Base-by-base conservation (phyloP, 2,329 filamentous ascomycete species). In the Colletotrichum endophyticum region DNA sequence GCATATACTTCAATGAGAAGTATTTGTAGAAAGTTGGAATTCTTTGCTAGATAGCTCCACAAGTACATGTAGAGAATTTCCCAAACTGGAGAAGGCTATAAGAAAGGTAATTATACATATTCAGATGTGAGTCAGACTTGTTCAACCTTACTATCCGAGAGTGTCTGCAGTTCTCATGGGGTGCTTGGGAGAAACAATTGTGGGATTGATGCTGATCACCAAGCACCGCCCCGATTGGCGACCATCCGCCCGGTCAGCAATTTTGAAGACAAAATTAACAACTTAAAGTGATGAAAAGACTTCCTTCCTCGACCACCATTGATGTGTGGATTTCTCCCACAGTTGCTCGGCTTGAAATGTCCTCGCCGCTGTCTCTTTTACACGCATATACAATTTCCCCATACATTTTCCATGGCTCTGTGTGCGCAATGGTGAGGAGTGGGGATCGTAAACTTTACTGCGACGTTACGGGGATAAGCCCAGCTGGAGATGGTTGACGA, bases 91-190 rank as follows among this genome's bases (percentile, higher is more conserved):
- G 39, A 1, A n/a, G 19, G 39, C 19, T 44, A n/a, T 44, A 6
- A n/a, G 5, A n/a, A 11, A 11, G 19, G 16, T 8, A 1, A 3
- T 3, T n/a, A 44, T 44, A 11, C 8, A n/a, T 44, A 11, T 44
- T n/a, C 19, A n/a, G 39, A n/a, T 19, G 16, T 19, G 6, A n/a
- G 6, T n/a, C 19, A 44, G 19, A n/a, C 5, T n/a, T 44, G 5
- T 44, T n/a, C 19, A 11, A 4, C 19, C 19, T 44, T 6, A n/a
- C 1, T 44, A n/a, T 44, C 19, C 19, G 1, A 6, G 19, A 11
- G 39, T 11, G 19, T 0, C 39, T n/a, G 19, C 39, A 11, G 3
- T 44, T n/a, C 39, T 1, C 0, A 12, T 6, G 16, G 39, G 16
- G 16, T 19, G 39, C 8, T n/a, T 36, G 34, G 34, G 34, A 8